Conservation (phyloP, 163 green algal species). For the Chlamydomonas reinhardtii region DNA sequence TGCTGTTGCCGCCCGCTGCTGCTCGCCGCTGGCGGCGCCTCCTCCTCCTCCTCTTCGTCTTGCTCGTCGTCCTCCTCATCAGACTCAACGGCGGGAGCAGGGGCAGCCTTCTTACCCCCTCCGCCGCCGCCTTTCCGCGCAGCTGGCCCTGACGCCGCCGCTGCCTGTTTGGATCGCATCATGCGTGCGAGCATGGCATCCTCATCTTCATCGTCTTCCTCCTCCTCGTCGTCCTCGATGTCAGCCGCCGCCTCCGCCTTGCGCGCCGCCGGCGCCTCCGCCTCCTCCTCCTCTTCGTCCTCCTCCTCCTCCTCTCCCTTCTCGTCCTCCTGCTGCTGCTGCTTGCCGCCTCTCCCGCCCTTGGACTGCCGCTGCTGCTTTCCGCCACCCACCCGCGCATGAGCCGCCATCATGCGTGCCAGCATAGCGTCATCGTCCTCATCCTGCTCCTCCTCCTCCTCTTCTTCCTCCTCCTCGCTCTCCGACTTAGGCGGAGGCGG, state of each 20-base stretch:
- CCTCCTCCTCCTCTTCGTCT: neutral
- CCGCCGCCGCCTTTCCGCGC: neutral
- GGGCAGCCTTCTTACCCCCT: neutral
- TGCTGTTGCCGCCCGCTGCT: neutral
- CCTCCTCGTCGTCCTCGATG: neutral
- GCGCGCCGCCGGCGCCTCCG: neutral
- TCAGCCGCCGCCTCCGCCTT: neutral
- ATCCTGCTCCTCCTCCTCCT: constrained; percentile 56
- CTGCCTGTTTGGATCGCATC: constrained; percentile 38
- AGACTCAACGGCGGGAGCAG: neutral
- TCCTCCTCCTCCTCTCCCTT: neutral
- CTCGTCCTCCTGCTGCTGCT: neutral
- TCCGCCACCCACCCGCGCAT: neutral
- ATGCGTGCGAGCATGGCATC: constrained; percentile 72
- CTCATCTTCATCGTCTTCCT: constrained; percentile 62
- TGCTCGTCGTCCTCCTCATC: neutral
- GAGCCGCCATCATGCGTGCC: constrained; percentile 58
- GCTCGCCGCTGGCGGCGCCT: neutral
- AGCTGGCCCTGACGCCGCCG: neutral
- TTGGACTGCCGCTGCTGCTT: neutral
- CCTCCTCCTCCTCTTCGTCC: neutral
- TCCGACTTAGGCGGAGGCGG: neutral
- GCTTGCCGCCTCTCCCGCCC: neutral
- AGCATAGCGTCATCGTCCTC: constrained; percentile 75
- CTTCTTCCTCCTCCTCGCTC: constrained; percentile 37